Conservation (phyloP, 192 early-diverging fungal species). For the Coemansia sp. region DNA sequence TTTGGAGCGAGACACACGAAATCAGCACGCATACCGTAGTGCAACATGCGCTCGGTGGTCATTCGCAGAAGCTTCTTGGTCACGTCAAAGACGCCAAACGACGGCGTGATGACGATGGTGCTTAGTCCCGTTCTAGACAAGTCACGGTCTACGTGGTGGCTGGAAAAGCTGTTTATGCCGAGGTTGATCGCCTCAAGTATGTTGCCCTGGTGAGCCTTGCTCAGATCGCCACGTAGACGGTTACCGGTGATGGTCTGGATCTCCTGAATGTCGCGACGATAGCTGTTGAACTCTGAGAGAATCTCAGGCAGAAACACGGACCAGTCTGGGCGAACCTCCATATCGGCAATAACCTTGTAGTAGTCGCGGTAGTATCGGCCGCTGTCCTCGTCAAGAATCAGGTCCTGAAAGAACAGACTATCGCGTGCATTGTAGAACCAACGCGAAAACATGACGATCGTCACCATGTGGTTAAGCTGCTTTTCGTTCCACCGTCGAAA, state of each 20-base stretch:
- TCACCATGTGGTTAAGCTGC: conserved; percentile 93
- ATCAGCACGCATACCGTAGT: conserved; percentile 89
- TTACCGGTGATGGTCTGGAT: conserved; percentile 29
- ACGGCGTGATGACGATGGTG: conserved; percentile 88
- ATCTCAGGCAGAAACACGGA: conserved; percentile 64
- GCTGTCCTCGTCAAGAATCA: conserved; percentile 57
- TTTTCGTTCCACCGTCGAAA: conserved; percentile 84
- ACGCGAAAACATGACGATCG: conserved; percentile 91
- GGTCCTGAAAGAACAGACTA: conserved; percentile 47
- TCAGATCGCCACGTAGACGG: conserved; percentile 75
- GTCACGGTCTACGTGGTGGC: conserved; percentile 95
- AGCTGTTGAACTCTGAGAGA: conserved; percentile 49
- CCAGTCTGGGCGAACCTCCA: conserved; percentile 66
- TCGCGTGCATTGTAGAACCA: conserved; percentile 74
- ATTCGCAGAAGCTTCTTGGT: conserved; percentile 83
- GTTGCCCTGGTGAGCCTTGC: conserved; percentile 89
- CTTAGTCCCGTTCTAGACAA: conserved; percentile 86
- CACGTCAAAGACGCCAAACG: conserved; percentile 88
- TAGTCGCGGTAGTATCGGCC: conserved; percentile 86
- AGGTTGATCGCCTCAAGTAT: conserved; percentile 96
- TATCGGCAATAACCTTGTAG: conserved; percentile 94
- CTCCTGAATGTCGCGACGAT: conserved; percentile 55
- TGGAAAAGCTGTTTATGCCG: conserved; percentile 93
- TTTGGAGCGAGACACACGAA: conserved; percentile 87
- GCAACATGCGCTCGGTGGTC: conserved; percentile 94